Percentiles rank a stretch among this genome's conserved stretches.
phyloP scores from a whole-genome alignment of 1,284 basidiomycete species.

The Ustanciosporium gigantosporum region DNA sequence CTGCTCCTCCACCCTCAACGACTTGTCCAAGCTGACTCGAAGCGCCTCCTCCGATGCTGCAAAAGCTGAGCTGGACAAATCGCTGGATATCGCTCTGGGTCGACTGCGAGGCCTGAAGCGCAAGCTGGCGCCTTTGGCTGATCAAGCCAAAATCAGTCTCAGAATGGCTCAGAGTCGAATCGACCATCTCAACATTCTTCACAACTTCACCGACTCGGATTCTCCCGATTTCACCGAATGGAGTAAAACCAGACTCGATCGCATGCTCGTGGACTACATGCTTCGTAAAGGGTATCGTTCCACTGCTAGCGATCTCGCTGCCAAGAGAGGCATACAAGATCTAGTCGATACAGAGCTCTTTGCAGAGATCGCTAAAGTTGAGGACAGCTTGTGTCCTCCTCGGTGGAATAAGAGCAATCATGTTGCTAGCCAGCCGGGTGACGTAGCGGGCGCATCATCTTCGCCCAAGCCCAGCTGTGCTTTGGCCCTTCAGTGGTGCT shows the following conservation, averaged over 20 bases:
- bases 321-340: slow-evolving; percentile 15
- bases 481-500: slow-evolving; percentile 91
- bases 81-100: slow-evolving; percentile 75
- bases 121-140: slow-evolving; percentile 67
- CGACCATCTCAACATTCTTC: slow-evolving; percentile 36
- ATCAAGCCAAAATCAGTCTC: slow-evolving; percentile 19
- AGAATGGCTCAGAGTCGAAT: slow-evolving; percentile 30
- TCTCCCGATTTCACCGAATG: slow-evolving; percentile 63
- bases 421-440: too few relatives aligned
- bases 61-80: slow-evolving; percentile 55
- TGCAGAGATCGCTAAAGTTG: slow-evolving; percentile 81
- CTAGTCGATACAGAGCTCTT: slow-evolving; percentile 75
- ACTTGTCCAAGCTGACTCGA: not conserved
- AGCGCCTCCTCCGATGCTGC: not conserved
- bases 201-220: slow-evolving; percentile 19
- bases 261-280: slow-evolving; percentile 92
- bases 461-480: slow-evolving; percentile 70
- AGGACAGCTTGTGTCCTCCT: slow-evolving; percentile 69
- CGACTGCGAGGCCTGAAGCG: slow-evolving; percentile 76
- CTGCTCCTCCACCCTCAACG: slow-evolving; percentile 16
- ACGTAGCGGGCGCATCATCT: not conserved
- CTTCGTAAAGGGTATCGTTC: slow-evolving; percentile 68
- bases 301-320: slow-evolving; percentile 35
- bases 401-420: not conserved
- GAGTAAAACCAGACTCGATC: slow-evolving; percentile 77